Percentiles rank a stretch among this genome's conserved stretches.
Conservation (phyloP, 352 stramenopile genomes). For the Sclerospora graminicola region DNA sequence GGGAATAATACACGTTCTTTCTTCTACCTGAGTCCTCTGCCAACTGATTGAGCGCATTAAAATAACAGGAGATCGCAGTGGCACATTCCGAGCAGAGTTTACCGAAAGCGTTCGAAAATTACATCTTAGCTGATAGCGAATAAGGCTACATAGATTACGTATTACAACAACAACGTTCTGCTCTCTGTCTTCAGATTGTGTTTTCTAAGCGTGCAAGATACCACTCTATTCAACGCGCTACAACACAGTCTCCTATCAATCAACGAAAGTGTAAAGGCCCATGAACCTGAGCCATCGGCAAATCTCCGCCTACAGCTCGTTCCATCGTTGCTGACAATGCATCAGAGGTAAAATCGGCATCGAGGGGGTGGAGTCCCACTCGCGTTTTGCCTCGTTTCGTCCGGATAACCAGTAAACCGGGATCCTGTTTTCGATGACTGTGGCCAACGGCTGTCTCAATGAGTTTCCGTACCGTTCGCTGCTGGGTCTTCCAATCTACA, state of each 20-base stretch:
- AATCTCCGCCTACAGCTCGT: conserved; percentile 54
- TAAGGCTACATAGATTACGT: too few relatives aligned
- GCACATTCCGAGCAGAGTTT: too few relatives aligned
- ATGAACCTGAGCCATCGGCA: conserved; percentile 28
- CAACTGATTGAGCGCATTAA: too few relatives aligned
- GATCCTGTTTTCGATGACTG: conserved; percentile 20
- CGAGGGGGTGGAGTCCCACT: conserved; percentile 24
- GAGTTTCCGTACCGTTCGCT: conserved; percentile 40
- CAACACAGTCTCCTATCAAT: neutral
- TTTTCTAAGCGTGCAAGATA: too few relatives aligned
- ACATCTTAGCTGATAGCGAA: too few relatives aligned
- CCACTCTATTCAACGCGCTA: too few relatives aligned
- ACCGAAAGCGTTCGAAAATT: too few relatives aligned
- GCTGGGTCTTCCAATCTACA: conserved; percentile 64
- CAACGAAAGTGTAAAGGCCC: conserved; percentile 32
- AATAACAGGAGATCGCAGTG: too few relatives aligned
- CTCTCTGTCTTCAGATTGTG: too few relatives aligned
- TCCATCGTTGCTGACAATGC: conserved; percentile 60
- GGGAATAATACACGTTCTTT: too few relatives aligned
- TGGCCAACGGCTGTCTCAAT: conserved; percentile 14
- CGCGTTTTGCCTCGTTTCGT: conserved; percentile 60
- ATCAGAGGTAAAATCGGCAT: conserved; percentile 33
- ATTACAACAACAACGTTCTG: too few relatives aligned
- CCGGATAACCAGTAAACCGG: conserved; percentile 50
- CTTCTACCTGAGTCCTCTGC: too few relatives aligned